phyloP scores from a whole-genome alignment of 2,329 filamentous ascomycete species.

The Botrytis sinoallii region DNA sequence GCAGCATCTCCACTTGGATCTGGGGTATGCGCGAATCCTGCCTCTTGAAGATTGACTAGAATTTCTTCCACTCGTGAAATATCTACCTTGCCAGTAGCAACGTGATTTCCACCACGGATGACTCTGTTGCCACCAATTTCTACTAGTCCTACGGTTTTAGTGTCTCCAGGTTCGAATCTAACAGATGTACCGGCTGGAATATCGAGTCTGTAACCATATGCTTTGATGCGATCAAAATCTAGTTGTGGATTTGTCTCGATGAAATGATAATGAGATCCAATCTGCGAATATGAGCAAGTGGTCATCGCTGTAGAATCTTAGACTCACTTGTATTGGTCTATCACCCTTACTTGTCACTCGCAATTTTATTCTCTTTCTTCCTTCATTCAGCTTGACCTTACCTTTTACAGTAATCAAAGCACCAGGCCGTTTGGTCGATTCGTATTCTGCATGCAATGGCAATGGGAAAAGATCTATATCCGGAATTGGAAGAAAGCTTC shows the following conservation, averaged over 20 bases:
- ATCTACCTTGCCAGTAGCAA: conserved; percentile 73
- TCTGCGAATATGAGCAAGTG: conserved; percentile 41
- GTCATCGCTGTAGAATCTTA: not conserved
- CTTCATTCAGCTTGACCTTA: conserved; percentile 68
- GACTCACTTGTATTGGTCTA: conserved; percentile 75
- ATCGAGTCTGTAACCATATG: conserved; percentile 84
- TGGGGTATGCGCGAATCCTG: conserved; percentile 74
- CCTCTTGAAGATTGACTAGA: conserved; percentile 61
- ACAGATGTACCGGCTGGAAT: conserved; percentile 89
- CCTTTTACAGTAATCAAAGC: conserved; percentile 68
- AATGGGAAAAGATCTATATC: conserved; percentile 64
- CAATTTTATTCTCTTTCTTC: conserved; percentile 68
- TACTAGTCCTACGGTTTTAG: conserved; percentile 84
- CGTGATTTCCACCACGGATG: conserved; percentile 78
- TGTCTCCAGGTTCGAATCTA: conserved; percentile 90
- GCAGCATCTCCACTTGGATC: conserved; percentile 55
- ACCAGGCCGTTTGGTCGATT: conserved; percentile 68
- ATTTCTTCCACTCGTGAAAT: conserved; percentile 61
- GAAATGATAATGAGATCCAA: conserved; percentile 94
- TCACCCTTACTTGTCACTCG: conserved; percentile 84
- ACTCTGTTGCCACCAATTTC: conserved; percentile 79
- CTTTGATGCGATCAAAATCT: conserved; percentile 77
- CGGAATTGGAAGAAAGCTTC: conserved; percentile 83
- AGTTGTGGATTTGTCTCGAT: conserved; percentile 90
- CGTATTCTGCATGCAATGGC: conserved; percentile 62